phyloP scores from a whole-genome alignment of 345 rosid genomes.

The Melastoma malabathricum region DNA sequence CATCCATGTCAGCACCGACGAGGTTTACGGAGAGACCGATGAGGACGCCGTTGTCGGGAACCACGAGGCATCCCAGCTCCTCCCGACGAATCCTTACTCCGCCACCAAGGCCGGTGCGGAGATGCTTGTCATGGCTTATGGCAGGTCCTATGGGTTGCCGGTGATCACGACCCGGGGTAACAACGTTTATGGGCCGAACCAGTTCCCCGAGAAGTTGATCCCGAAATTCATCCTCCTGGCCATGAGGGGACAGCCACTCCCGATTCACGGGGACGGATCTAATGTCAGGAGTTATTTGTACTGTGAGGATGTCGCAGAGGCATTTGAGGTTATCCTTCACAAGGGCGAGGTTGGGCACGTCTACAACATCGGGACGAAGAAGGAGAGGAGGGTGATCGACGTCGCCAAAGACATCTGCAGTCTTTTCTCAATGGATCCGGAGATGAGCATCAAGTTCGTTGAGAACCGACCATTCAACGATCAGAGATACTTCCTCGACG shows the following conservation, averaged over 20 bases:
- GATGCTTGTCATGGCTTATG: conserved; percentile 97
- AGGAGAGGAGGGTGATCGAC: conserved; percentile 81
- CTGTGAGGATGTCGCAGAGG: conserved; percentile 95
- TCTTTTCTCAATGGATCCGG: conserved; percentile 53
- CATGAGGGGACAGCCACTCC: conserved; percentile 54
- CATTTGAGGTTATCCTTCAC: conserved; percentile 78
- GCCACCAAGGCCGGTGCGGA: conserved; percentile 88
- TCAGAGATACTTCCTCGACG: conserved; percentile 39
- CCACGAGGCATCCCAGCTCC: conserved; percentile 89
- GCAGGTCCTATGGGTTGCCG: conserved; percentile 76
- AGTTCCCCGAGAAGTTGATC: conserved; percentile 80
- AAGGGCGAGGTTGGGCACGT: conserved; percentile 88
- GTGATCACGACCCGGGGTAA: conserved; percentile 90
- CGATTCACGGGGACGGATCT: conserved; percentile 84
- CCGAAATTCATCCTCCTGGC: conserved; percentile 85
- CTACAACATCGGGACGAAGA: conserved; percentile 74
- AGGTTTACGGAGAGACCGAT: conserved; percentile 86
- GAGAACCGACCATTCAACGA: conserved; percentile 67
- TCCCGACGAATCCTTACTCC: conserved; percentile 88
- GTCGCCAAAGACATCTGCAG: conserved; percentile 70
- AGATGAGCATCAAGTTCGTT: conserved; percentile 54
- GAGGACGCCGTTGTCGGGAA: conserved; percentile 92
- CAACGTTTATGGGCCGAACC: conserved; percentile 84
- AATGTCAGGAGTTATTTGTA: conserved; percentile 77
- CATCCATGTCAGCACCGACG: conserved; percentile 88